Evolutionary conservation across 306 rosid species (phyloP).

Genomic region (Canavalia gladiata): DNA sequence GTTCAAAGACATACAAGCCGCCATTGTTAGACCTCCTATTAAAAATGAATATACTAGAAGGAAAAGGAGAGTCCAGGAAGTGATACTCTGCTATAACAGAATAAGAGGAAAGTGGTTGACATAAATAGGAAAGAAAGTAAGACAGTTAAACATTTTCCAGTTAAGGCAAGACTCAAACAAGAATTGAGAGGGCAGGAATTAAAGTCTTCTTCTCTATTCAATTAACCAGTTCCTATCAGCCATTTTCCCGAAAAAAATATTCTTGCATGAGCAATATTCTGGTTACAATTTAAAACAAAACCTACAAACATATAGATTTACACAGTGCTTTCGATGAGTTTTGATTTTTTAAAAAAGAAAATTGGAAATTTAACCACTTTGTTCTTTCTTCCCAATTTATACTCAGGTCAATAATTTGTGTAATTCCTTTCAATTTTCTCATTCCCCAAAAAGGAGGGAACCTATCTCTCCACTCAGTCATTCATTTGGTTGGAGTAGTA

Average conservation of each 20-base stretch:
- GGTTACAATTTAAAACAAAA: not conserved
- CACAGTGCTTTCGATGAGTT: not conserved
- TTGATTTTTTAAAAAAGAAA: not conserved
- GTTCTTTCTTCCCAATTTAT: not conserved
- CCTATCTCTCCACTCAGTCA: not conserved
- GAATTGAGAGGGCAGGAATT: no score
- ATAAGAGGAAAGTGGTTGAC: no score
- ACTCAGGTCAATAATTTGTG: not conserved
- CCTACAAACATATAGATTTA: not conserved
- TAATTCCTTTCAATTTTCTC: not conserved
- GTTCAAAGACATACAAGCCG: constrained; percentile 5
- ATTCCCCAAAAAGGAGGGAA: constrained; percentile 1
- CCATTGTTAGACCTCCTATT: no score
- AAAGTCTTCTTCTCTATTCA: no score
- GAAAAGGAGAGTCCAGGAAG: no score
- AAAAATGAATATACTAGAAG: no score
- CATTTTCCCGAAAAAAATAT: no score
- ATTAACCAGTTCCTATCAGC: no score
- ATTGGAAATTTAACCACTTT: not conserved
- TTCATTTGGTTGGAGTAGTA: not conserved
- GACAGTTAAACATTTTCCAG: no score
- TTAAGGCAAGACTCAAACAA: no score
- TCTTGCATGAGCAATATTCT: not conserved
- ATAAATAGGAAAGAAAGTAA: no score
- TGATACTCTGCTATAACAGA: no score